Evolutionary conservation across 805 yeast genomes (phyloP), one percentile per base, ranked within the genome.

Genomic region (Ogataea methanolica): DNA sequence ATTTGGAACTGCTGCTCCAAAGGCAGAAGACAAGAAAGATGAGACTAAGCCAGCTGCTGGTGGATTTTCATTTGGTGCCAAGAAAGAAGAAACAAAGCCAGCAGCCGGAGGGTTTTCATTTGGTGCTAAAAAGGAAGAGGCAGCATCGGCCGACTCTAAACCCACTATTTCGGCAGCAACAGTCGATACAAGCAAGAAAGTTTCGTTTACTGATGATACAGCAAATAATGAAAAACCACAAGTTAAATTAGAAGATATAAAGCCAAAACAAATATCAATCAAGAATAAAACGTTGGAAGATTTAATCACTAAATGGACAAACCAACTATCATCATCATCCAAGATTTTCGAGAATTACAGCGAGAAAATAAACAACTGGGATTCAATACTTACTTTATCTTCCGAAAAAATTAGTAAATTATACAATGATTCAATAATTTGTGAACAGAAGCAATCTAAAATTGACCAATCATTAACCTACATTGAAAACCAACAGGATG

Each of bases 241-340:
- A 12, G 58, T 62, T 3, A 73, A 74, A 45, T 68, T 82, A 2
- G 81, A 84, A 45, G 72, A 77, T 36, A 75, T 82, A 29, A 80
- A 79, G 50, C 83, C 89, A 5, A 75, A 82, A 48, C 85, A 86
- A 33, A 76, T 89, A 4, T 80, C 96, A 5, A 76, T 94, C 35
- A 90, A 88, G 58, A 94, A 94, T 68, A 89, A 89, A 65, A 89
- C 97, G 1, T 72, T 94, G 60, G 98, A 94, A 60, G 98, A 94
- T 63, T 75, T 94, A 55, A 86, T 94, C 39, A 79, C 90, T 14
- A 90, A 86, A 66, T 94, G 99, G 99, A 86, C 97, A 0, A 80
- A 82, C 47, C 96, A 94, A 55, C 68, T 94, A 49, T 74, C 92
- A 2, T 75, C 79, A 14, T 81, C 94, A 0, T 79, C 92, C 2